Conservation (phyloP, 225 moss, liverwort and hornwort genomes). For the Thuidium tamariscinum region DNA sequence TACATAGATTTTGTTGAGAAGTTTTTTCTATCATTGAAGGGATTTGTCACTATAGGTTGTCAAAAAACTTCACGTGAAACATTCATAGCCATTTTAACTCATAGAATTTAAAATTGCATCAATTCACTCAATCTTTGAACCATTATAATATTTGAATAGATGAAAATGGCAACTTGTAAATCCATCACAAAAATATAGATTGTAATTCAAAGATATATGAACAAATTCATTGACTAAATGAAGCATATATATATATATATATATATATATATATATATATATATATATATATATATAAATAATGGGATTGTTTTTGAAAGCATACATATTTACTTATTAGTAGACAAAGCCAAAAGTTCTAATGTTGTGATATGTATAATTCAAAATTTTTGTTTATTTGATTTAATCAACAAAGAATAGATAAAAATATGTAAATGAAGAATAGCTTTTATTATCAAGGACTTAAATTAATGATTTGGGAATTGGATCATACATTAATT, state of each 20-base stretch:
- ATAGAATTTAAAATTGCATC: background rate
- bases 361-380: background rate
- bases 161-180: too few species aligned
- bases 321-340: background rate
- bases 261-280: too few species aligned
- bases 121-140: background rate
- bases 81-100: background rate
- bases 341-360: fast-evolving
- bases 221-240: background rate
- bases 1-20: background rate
- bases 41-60: background rate
- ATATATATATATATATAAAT: too few species aligned
- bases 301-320: too few species aligned
- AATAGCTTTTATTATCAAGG: background rate
- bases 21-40: too few species aligned
- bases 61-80: too few species aligned
- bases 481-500: background rate
- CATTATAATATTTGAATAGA: too few species aligned
- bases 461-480: background rate
- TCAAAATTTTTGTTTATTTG: background rate
- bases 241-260: too few species aligned
- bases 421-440: background rate
- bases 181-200: too few species aligned
- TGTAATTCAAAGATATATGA: too few species aligned
- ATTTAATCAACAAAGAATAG: background rate